Conservation (phyloP, 495 filamentous ascomycete genomes). For the Penicillium simplicissimum region DNA sequence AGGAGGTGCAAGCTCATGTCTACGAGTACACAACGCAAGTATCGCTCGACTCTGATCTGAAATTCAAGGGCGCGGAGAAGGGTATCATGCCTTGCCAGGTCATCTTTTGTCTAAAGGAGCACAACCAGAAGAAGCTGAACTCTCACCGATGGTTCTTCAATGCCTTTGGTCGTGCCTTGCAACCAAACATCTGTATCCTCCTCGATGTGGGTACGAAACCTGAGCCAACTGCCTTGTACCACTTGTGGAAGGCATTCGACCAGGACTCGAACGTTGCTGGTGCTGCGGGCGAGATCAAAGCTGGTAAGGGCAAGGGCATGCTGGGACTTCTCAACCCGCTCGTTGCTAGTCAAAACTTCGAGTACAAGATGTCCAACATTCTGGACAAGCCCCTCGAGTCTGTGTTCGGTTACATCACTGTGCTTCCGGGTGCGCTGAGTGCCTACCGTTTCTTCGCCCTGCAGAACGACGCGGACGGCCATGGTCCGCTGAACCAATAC, state of each 20-base stretch:
- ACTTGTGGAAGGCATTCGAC: constrained; percentile 99
- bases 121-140: constrained; percentile 97
- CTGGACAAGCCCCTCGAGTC: constrained; percentile 96
- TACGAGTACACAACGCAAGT: constrained; percentile 99
- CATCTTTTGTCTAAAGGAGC: constrained; percentile 98
- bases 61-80: constrained; percentile 99
- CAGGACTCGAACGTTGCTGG: constrained; percentile 95
- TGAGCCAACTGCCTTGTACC: constrained; percentile 83
- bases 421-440: constrained; percentile 89
- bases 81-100: constrained; percentile 98
- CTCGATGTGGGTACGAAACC: constrained; percentile 95
- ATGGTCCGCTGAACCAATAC: constrained; percentile 95
- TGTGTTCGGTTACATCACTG: constrained; percentile 97
- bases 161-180: constrained; percentile 88
- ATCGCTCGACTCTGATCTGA: constrained; percentile 88
- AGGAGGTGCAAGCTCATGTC: constrained; percentile 82
- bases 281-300: constrained; percentile 95
- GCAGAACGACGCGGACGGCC: constrained; percentile 94
- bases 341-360: constrained; percentile 96
- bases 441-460: constrained; percentile 96
- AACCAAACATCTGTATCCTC: constrained; percentile 94
- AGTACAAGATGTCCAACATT: constrained; percentile 99
- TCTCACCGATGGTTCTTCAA: constrained; percentile 99
- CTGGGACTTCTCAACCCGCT: constrained; percentile 88
- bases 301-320: constrained; percentile 84